phyloP scores from a whole-genome alignment of 2,329 filamentous ascomycete species.

The Ambrosiella cleistominuta region DNA sequence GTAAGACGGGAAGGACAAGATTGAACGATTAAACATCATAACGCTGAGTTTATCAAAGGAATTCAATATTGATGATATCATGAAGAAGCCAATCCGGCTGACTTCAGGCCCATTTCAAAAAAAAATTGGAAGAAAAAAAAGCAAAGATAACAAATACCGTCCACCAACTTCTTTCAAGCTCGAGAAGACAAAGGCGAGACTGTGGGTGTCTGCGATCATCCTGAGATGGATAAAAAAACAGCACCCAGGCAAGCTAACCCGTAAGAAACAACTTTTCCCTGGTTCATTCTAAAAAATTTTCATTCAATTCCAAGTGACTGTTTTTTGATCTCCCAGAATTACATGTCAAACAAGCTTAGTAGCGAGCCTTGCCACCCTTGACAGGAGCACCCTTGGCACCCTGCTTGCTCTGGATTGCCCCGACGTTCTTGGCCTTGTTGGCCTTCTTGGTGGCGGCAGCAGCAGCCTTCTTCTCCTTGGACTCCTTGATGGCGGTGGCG shows the following conservation, averaged over 20 bases:
- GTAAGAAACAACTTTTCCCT: background rate
- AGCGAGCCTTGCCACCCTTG: slow-evolving; percentile 80
- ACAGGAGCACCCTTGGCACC: slow-evolving; percentile 75
- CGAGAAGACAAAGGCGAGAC: too few relatives aligned
- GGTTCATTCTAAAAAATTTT: slow-evolving; percentile 13
- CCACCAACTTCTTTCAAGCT: too few relatives aligned
- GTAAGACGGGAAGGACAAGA: background rate
- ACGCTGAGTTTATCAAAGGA: background rate
- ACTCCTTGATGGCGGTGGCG: slow-evolving; percentile 79
- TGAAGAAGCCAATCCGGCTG: background rate
- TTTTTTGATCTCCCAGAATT: slow-evolving; percentile 8
- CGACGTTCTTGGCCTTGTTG: slow-evolving; percentile 91
- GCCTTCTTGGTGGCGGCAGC: slow-evolving; percentile 89
- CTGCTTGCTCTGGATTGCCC: slow-evolving; percentile 87
- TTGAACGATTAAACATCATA: background rate
- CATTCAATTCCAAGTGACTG: slow-evolving; percentile 11
- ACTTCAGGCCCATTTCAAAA: background rate
- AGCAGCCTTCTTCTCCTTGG: slow-evolving; percentile 95
- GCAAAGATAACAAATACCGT: too few relatives aligned
- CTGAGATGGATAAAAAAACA: too few relatives aligned
- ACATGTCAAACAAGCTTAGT: slow-evolving; percentile 24
- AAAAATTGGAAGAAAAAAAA: too few relatives aligned
- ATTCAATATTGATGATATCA: background rate
- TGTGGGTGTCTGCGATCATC: too few relatives aligned
- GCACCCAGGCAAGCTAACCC: background rate